Base-by-base conservation (phyloP, 2,329 filamentous ascomycete species). In the Dryadomyces sulphureus region DNA sequence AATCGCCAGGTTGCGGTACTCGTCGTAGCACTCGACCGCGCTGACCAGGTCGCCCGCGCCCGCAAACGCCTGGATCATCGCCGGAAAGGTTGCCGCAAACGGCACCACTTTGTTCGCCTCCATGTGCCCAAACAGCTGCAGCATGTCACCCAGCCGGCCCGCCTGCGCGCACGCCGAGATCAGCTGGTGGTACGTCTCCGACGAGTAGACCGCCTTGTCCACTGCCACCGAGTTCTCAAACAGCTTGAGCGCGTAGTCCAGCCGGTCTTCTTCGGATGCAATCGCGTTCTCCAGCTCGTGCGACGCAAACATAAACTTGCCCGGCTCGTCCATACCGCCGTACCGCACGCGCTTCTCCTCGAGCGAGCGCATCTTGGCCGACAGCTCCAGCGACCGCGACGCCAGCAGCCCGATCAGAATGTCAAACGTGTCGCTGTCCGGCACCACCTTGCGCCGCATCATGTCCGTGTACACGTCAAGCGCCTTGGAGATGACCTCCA, bases 381-480 rank as follows among this genome's bases (percentile, higher is more conserved):
- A 73, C 7, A 90, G 81, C 58, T 94, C 84, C 41, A 93, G 70
- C 35, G 87, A 88, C 53, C 88, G 80, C 14, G 79, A 75, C 17
- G 89, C 83, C 45, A 98, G 71, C 35, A 95, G 69, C 48, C 83
- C 79, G 46, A 98, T 84, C 17, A 98, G 70, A 30, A 88, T 88
- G 58, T 87, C 79, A 64, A 94, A 96, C 0, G 90, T 96, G 48
- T 84, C 77, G 45, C 80, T 79, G 60, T 95, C 82, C 7, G 90
- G 89, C 19, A 75, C 67, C 21, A 96, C 81, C 54, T 81, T 82
- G 53, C 89, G 83, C 53, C 82, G 79, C 54, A 94, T 78, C 92
- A 98, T 96, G 60, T 96, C 89, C 16, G 88, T 83, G 62, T 96
- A 98, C 45, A 98, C 84, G 65, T 94, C 89, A 45, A 96, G 73